Evolutionary conservation across 75 land plant species (phyloP).

Genomic region (Isoetes taiwanensis): DNA sequence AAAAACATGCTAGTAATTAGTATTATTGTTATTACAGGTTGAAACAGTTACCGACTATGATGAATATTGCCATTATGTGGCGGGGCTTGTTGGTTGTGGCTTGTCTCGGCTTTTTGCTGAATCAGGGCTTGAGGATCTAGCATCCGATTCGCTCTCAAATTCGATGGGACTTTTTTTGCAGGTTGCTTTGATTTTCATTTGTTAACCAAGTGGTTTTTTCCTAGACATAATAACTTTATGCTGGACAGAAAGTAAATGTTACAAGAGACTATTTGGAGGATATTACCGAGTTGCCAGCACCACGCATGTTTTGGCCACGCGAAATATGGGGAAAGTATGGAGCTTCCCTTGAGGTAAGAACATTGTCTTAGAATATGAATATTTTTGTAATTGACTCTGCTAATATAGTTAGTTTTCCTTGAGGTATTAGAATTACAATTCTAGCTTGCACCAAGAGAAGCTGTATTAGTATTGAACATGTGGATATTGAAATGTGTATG

Average conservation of each 20-base stretch:
- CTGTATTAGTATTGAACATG: too few species aligned
- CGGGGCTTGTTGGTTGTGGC: slow-evolving; percentile 90
- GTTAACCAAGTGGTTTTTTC: too few species aligned
- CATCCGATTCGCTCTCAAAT: slow-evolving; percentile 67
- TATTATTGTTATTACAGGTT: too few species aligned
- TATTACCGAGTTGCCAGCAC: slow-evolving; percentile 90
- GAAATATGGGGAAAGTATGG: slow-evolving; percentile 90
- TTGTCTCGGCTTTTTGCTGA: slow-evolving; percentile 81
- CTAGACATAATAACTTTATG: too few species aligned
- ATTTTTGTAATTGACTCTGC: too few species aligned
- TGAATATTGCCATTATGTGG: slow-evolving; percentile 98
- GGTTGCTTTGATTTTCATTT: too few species aligned
- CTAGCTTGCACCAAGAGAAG: too few species aligned
- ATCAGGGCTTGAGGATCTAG: slow-evolving; percentile 50
- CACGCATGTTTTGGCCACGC: slow-evolving; percentile 99
- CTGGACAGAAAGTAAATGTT: slow-evolving; percentile 98
- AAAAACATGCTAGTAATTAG: too few species aligned
- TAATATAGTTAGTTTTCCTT: too few species aligned
- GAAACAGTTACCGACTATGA: slow-evolving; percentile 84
- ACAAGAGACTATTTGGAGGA: slow-evolving; percentile 95
- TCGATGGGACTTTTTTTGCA: slow-evolving; percentile 98
- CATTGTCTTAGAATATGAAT: not conserved
- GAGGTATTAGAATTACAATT: too few species aligned
- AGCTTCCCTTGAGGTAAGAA: slow-evolving; percentile 64
- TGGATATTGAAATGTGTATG: too few species aligned